Conservation (phyloP, 257 asterid species). For the Solanum corneliomulleri region DNA sequence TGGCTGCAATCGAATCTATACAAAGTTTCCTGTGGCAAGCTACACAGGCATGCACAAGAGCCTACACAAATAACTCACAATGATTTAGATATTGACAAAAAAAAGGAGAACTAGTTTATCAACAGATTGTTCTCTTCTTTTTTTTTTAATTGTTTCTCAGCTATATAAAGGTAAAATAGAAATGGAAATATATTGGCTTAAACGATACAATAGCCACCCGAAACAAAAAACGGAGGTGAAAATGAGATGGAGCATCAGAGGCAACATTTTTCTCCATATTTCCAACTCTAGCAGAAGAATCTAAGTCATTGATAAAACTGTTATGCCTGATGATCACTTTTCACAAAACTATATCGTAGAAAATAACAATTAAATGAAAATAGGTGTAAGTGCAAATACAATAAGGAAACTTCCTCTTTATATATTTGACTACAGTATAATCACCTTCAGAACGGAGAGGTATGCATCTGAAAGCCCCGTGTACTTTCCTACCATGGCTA, state of each 20-base stretch:
- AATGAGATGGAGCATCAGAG: not conserved
- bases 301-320: not conserved
- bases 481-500: conserved; percentile 46
- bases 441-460: conserved; percentile 39
- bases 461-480: conserved; percentile 34
- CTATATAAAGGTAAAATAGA: not conserved
- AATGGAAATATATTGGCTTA: not conserved
- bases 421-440: not conserved
- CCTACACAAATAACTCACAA: conserved; percentile 39
- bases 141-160: not conserved
- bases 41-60: conserved; percentile 93
- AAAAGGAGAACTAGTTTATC: not conserved
- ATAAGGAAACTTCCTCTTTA: not conserved
- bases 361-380: not conserved
- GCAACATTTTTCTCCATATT: not conserved
- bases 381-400: not conserved
- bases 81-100: not conserved
- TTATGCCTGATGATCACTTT: not conserved
- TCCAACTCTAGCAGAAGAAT: not conserved
- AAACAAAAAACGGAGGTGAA: not conserved
- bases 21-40: conserved; percentile 63
- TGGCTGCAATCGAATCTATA: conserved; percentile 81
- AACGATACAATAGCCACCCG: not conserved
- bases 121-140: not conserved
- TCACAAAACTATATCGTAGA: not conserved